Evolutionary conservation across 116 monocot species (phyloP).

Genomic region (Cymodocea nodosa): DNA sequence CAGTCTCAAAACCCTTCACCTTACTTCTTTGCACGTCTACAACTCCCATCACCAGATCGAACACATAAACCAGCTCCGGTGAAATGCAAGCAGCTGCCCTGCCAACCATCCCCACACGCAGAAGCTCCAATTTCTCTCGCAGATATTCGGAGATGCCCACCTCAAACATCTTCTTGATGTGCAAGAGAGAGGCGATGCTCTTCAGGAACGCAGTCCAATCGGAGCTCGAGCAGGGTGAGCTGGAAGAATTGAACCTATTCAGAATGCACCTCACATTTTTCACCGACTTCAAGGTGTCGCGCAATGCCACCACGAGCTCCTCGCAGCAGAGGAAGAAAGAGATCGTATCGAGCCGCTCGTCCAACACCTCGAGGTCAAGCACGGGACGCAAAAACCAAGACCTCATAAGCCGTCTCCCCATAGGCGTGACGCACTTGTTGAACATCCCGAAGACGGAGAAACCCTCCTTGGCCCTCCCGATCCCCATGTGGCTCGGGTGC

Average conservation of each 20-base stretch:
- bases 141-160: conserved; percentile 76
- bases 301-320: conserved; percentile 70
- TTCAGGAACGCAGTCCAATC: conserved; percentile 86
- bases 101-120: conserved; percentile 46
- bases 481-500: conserved; percentile 99
- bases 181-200: conserved; percentile 75
- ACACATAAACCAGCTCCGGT: conserved; percentile 67
- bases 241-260: conserved; percentile 92
- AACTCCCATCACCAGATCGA: conserved; percentile 85
- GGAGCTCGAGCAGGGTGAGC: conserved; percentile 51
- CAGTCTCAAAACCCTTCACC: conserved; percentile 85
- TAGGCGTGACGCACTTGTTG: conserved; percentile 97
- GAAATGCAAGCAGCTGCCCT: conserved; percentile 76
- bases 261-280: conserved; percentile 19
- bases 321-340: conserved; percentile 82
- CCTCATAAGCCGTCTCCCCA: conserved; percentile 87
- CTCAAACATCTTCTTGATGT: conserved; percentile 90
- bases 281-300: conserved; percentile 68
- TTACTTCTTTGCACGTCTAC: conserved; percentile 70
- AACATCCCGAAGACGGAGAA: conserved; percentile 98
- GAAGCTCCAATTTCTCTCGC: conserved; percentile 43
- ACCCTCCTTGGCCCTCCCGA: conserved; percentile 99
- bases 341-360: conserved; percentile 8
- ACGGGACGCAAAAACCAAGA: conserved; percentile 10
- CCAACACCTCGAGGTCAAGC: not conserved